phyloP scores from a whole-genome alignment of 176 grass and related monocot species.

The Avena sativa region DNA sequence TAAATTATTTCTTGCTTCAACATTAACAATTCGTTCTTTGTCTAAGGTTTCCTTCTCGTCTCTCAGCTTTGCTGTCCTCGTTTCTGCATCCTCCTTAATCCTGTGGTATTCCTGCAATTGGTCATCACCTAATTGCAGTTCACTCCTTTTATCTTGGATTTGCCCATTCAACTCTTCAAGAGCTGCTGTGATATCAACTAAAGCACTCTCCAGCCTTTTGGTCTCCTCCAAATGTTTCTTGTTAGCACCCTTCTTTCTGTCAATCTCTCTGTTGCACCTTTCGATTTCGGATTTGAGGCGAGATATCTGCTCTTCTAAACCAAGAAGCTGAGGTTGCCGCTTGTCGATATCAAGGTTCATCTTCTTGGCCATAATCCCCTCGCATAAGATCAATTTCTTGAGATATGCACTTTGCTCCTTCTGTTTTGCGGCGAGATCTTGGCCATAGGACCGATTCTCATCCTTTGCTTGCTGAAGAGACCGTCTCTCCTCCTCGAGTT shows the following conservation, averaged over 20 bases:
- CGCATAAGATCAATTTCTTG: slow-evolving; percentile 76
- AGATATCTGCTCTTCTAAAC: slow-evolving; percentile 78
- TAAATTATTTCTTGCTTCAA: slow-evolving; percentile 87
- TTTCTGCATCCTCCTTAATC: slow-evolving; percentile 95
- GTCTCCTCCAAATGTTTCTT: slow-evolving; percentile 73
- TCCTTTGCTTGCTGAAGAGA: slow-evolving; percentile 63
- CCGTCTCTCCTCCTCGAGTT: slow-evolving; percentile 73
- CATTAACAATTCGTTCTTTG: slow-evolving; percentile 78
- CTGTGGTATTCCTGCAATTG: slow-evolving; percentile 79
- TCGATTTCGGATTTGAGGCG: slow-evolving; percentile 94
- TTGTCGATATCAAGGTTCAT: slow-evolving; percentile 79
- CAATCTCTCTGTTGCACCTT: slow-evolving; percentile 81
- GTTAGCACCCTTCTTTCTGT: slow-evolving; percentile 84
- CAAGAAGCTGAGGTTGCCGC: slow-evolving; percentile 87
- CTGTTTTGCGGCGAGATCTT: slow-evolving; percentile 66
- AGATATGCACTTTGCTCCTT: slow-evolving; percentile 84
- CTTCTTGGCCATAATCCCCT: slow-evolving; percentile 80
- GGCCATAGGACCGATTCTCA: slow-evolving; percentile 58
- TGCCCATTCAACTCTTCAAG: slow-evolving; percentile 68
- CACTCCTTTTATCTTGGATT: slow-evolving; percentile 58
- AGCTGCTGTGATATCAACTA: slow-evolving; percentile 66
- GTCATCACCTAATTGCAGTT: slow-evolving; percentile 76
- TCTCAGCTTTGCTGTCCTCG: slow-evolving; percentile 89
- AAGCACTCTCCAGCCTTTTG: slow-evolving; percentile 62
- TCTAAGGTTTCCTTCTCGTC: slow-evolving; percentile 95